Evolutionary conservation across 768 basidiomycete genomes (phyloP), one percentile per base, ranked within the genome.

Genomic region (Suillus luteus): DNA sequence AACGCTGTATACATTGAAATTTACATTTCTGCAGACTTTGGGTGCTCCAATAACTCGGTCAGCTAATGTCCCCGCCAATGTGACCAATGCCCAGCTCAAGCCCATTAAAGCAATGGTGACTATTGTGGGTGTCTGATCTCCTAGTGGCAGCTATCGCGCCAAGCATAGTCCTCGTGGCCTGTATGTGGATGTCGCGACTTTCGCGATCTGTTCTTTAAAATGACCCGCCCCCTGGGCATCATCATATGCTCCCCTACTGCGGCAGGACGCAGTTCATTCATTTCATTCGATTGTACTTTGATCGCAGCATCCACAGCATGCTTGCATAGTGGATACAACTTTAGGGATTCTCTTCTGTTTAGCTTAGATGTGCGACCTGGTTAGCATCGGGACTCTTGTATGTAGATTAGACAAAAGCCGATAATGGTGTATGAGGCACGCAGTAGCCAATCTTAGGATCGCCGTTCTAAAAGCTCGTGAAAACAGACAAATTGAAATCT

Each of bases 11-110:
- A 31, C 49, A 52, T 65, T 65, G 49, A 64, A 65, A 59, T 59
- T 44, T 70, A 41, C 64, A 22, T 55, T 17, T 55, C 44, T 51
- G 57, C 63, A 84, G 83, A 75, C 69, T 62, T 71, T 85, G 59
- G 84, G 84, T 9, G 66, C 72, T 54, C 71, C 68, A 24, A 71
- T 83, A 44, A 61, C 72, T 49, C 72, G 81, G 64, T 78, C 82
- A 46, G 70, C 70, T 3, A 77, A 76, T 19, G 80, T 81, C 3
- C 77, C 80, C 6, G 66, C 68, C 10, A 71, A 80, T 62, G 74
- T 78, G 38, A 77, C 71, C n/a, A 80, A 82, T 46, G 75, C 76
- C 43, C 82, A 85, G 59, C 80, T 85, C 41, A 77, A 71, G 41
- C 80, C 83, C 33, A 74, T 85, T 46, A 76, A 81, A 41, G 81